A percentile compares a stretch with the other conserved stretches of the same genome.
These are phyloP conservation scores for Chimonanthus salicifolius DNA, from an alignment of 164 flowering plant species.

Conservation along the genomic window DNA sequence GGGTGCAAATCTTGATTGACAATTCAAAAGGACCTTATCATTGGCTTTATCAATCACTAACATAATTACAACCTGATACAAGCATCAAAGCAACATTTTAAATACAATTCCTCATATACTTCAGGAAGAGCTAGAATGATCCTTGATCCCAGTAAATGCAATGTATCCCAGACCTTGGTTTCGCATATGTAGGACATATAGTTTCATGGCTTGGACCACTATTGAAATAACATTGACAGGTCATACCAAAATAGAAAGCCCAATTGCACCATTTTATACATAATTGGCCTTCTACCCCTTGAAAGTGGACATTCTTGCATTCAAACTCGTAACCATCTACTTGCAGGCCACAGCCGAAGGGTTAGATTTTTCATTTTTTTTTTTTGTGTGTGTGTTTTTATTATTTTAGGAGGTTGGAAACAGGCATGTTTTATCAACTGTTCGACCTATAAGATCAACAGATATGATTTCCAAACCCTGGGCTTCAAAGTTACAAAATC, in stretches of 20 bases:
- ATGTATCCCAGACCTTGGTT: background rate
- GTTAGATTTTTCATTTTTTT: background rate
- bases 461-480: background rate
- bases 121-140: background rate
- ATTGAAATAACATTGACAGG: too few species aligned
- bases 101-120: background rate
- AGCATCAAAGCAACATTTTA: background rate
- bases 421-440: background rate
- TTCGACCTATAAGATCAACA: background rate
- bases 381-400: too few species aligned
- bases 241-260: background rate
- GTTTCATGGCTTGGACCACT: background rate
- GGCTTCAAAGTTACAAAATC: background rate
- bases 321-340: background rate
- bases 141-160: background rate
- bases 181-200: background rate
- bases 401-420: too few species aligned
- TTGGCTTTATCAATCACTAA: conserved; percentile 86
- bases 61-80: conserved; percentile 89
- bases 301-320: background rate
- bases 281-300: background rate
- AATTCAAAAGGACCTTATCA: conserved; percentile 77
- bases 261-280: background rate
- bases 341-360: background rate
- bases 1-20: conserved; percentile 79